Percentiles rank a stretch among this genome's conserved stretches.
Evolutionary conservation across 768 basidiomycete genomes (phyloP).

Genomic region (Auricularia auricula-judae): DNA sequence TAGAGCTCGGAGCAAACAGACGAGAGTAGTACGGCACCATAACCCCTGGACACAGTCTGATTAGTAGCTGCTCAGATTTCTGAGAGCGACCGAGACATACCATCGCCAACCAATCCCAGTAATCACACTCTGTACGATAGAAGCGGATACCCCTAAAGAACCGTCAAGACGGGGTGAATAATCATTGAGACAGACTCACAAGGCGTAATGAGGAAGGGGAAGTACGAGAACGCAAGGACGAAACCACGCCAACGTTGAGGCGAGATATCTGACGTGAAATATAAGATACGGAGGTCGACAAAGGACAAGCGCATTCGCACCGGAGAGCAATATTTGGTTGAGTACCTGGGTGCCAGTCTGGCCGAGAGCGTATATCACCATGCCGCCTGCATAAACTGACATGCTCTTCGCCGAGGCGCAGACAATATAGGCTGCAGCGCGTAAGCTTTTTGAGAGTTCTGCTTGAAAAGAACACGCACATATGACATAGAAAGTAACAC

Average conservation of each 20-base stretch:
- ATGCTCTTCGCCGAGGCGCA: background rate
- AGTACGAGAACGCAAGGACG: background rate
- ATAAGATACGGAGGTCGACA: background rate
- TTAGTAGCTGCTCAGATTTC: background rate
- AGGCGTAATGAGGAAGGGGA: background rate
- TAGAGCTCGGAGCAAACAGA: background rate
- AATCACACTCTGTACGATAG: background rate
- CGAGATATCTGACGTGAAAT: background rate
- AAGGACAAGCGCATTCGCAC: background rate
- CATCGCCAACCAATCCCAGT: background rate
- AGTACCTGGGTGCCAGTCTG: background rate
- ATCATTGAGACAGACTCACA: background rate
- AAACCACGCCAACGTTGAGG: background rate
- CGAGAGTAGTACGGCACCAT: background rate
- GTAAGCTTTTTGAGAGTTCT: background rate
- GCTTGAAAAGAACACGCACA: background rate
- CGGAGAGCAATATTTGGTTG: background rate
- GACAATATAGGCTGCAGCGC: background rate
- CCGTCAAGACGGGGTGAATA: background rate
- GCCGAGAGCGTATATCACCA: background rate
- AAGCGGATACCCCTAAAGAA: background rate
- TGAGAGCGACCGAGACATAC: background rate
- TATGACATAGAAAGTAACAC: background rate
- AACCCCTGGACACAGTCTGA: background rate
- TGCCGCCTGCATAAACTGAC: background rate